Evolutionary conservation across 805 yeast genomes (phyloP), one percentile per base, ranked within the genome.

Genomic region (Saccharomyces kudriavzevii): DNA sequence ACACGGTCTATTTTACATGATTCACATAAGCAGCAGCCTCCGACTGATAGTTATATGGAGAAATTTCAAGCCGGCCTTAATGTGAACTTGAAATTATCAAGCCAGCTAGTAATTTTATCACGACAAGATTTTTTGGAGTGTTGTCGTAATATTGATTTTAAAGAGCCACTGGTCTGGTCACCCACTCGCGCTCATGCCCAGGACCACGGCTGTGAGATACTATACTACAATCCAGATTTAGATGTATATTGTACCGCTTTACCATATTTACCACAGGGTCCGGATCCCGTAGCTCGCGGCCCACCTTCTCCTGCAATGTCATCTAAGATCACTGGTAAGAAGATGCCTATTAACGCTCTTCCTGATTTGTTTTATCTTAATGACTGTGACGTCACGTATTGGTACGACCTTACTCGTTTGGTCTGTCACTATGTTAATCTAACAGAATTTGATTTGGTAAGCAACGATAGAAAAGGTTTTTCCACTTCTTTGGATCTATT

Each of bases 221-320:
- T 84, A 5, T 87, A 76, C 67, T 83, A 80, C 67, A 82, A 84
- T 60, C 77, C 81, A 28, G 80, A 80, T 35, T 69, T 87, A 51
- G 78, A 83, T 58, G 71, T 84, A 1, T 81, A 79, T 58, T 80
- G 89, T 58, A 75, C 76, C 40, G 77, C 79, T 11, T 61, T 84
- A 40, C 92, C 94, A 0, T 68, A 80, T 50, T 65, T 78, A 14
- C 22, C 43, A 8, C 24, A 35, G 10, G 24, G 20, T 17, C 43
- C 10, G 11, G 43, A 17, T 17, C 9, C 43, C 10, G 2, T 35
- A 11, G 9, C 4, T 8, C 11, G 4, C 3, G 10, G 3, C 17
- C 6, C 43, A 8, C 17, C 43, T n/a, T 35, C 17, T 20, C 9
- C 24, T 6, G 5, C 43, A 17, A 17, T 17, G 10, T 27, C 29